These are phyloP conservation scores for Acacia confusa DNA, from an alignment of 306 rosid species.

Conservation along the genomic window DNA sequence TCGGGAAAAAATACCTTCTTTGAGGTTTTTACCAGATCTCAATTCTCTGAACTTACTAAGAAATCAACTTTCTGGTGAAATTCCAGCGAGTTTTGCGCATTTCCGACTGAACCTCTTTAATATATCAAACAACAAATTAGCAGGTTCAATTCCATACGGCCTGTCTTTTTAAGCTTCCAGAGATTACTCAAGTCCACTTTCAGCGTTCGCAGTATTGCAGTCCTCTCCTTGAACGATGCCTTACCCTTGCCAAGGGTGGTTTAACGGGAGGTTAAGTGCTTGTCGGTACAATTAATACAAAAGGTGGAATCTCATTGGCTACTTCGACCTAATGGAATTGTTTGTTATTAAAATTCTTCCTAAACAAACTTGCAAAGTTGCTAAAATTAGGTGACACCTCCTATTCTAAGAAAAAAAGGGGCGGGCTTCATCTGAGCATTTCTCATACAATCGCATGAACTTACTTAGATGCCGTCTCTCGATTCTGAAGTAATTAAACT, in stretches of 20 bases:
- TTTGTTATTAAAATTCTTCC: background rate
- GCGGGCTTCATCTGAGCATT: background rate
- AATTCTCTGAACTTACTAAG: constrained; percentile 62
- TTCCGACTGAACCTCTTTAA: constrained; percentile 71
- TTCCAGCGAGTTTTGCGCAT: constrained; percentile 55
- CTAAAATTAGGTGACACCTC: background rate
- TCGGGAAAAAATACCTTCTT: constrained; percentile 55
- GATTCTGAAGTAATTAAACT: background rate
- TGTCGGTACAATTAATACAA: too few relatives aligned
- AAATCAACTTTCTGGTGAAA: constrained; percentile 66
- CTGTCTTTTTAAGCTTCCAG: constrained; percentile 55
- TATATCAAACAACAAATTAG: constrained; percentile 56
- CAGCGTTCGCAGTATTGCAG: too few relatives aligned
- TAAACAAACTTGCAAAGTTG: background rate
- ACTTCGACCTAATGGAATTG: background rate
- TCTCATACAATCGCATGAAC: background rate
- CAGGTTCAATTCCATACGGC: constrained; percentile 61
- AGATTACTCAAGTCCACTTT: too few relatives aligned
- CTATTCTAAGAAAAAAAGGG: background rate
- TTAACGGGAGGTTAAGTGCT: too few relatives aligned
- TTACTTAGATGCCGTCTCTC: background rate
- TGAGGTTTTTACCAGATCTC: constrained; percentile 58
- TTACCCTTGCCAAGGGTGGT: too few relatives aligned
- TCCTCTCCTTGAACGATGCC: too few relatives aligned
- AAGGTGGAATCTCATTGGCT: too few relatives aligned